phyloP scores from a whole-genome alignment of 2,329 filamentous ascomycete genomes.

The Reticulascus tulasneorum region DNA sequence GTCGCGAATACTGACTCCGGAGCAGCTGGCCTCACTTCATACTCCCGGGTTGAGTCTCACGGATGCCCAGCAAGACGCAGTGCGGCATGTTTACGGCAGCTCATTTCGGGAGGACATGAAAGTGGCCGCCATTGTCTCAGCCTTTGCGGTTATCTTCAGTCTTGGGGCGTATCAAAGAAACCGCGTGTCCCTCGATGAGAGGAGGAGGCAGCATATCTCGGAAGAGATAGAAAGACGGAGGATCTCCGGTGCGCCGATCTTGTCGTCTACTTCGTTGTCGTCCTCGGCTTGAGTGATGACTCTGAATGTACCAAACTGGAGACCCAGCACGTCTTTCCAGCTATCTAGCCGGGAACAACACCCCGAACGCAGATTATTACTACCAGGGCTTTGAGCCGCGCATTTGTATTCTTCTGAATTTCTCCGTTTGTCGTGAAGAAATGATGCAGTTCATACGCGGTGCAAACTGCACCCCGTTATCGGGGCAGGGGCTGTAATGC shows the following conservation, averaged over 20 bases:
- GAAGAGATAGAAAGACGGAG: slow-evolving; percentile 8
- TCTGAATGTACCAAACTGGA: too few relatives aligned
- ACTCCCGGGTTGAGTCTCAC: slow-evolving; percentile 19
- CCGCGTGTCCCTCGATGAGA: slow-evolving; percentile 23
- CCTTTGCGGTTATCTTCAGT: slow-evolving; percentile 33
- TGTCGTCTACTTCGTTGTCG: slow-evolving; percentile 10
- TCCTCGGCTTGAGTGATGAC: slow-evolving; percentile 4
- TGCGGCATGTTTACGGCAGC: slow-evolving; percentile 36
- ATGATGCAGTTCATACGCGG: too few relatives aligned
- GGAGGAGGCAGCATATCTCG: slow-evolving; percentile 10
- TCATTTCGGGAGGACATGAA: slow-evolving; percentile 45
- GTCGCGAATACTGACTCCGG: slow-evolving; percentile 20
- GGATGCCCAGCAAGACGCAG: slow-evolving; percentile 21
- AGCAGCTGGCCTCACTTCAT: slow-evolving; percentile 23
- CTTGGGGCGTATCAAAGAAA: slow-evolving; percentile 34
- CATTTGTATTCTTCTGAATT: too few relatives aligned
- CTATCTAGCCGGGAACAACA: too few relatives aligned
- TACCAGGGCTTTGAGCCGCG: too few relatives aligned
- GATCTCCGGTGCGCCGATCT: slow-evolving; percentile 8
- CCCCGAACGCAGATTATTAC: too few relatives aligned
- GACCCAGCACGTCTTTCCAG: too few relatives aligned
- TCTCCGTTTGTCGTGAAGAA: too few relatives aligned
- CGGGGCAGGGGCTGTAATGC: too few relatives aligned
- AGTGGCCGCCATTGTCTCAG: slow-evolving; percentile 37
- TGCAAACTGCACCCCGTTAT: too few relatives aligned